These are phyloP conservation scores for Phytophthora pisi DNA, from an alignment of 352 stramenopile species.

Conservation along the genomic window DNA sequence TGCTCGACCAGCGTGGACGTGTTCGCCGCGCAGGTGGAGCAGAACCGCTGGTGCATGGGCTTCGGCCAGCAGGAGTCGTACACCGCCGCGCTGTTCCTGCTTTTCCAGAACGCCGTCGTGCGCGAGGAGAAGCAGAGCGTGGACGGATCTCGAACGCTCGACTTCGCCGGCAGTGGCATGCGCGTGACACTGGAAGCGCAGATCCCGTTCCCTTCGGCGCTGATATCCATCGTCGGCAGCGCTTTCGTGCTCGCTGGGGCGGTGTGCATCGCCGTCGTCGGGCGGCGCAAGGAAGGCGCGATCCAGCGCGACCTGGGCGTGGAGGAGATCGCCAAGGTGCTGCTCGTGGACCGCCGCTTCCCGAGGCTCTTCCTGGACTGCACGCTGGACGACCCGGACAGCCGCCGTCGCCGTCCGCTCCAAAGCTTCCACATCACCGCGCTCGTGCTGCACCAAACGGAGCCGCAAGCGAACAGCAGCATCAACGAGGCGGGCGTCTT, in stretches of 20 bases:
- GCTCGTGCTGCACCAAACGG: conserved; percentile 25
- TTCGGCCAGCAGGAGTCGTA: conserved; percentile 54
- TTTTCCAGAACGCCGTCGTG: conserved; percentile 59
- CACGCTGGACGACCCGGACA: conserved; percentile 28
- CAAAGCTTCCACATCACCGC: conserved; percentile 37
- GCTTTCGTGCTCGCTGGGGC: conserved; percentile 25
- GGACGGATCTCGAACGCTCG: conserved; percentile 36
- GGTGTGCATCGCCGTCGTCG: conserved; percentile 13
- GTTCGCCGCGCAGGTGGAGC: conserved; percentile 37
- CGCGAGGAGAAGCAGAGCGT: conserved; percentile 27
- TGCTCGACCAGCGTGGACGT: conserved; percentile 52
- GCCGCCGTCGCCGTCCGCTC: conserved; percentile 19
- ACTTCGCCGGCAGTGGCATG: conserved; percentile 40
- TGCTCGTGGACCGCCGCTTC: conserved; percentile 43
- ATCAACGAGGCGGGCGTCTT: conserved; percentile 15
- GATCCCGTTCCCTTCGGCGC: conserved; percentile 40
- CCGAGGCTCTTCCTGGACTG: conserved; percentile 45
- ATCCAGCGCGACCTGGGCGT: conserved; percentile 34
- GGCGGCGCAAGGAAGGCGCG: conserved; percentile 26
- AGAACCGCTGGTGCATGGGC: conserved; percentile 56
- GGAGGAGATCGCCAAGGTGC: conserved; percentile 48
- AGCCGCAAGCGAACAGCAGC: background rate
- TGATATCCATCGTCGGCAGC: conserved; percentile 37
- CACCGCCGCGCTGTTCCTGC: conserved; percentile 54
- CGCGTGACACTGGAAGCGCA: conserved; percentile 39